These are phyloP conservation scores for Agaricales sp. DNA, from an alignment of 1,284 basidiomycete species.

Conservation along the genomic window DNA sequence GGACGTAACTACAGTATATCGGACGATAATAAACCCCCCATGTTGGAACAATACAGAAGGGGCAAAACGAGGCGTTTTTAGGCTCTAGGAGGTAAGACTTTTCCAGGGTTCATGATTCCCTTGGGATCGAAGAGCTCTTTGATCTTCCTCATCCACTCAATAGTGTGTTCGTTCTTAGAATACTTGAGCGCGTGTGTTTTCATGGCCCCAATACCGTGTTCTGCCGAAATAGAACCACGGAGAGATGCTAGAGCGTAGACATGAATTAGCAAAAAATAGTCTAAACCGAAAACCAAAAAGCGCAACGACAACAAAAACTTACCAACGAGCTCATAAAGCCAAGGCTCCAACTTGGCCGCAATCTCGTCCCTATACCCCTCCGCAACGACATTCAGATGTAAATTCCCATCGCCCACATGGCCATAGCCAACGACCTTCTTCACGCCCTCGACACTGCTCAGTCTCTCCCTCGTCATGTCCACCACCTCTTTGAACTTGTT, in stretches of 20 bases:
- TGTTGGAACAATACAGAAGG: no score
- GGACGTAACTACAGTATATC: no score
- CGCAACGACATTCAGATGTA: slow-evolving; percentile 94
- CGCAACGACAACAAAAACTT: slow-evolving; percentile 19
- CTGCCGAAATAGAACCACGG: slow-evolving; percentile 90
- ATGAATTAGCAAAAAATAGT: slow-evolving; percentile 2
- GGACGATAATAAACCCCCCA: no score
- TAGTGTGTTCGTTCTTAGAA: slow-evolving; percentile 73
- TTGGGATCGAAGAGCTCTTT: slow-evolving; percentile 89
- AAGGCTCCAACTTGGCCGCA: slow-evolving; percentile 86
- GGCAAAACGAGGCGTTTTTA: no score
- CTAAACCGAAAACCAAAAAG: slow-evolving; percentile 3
- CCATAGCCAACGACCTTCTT: slow-evolving; percentile 86
- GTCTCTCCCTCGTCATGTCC: slow-evolving; percentile 67
- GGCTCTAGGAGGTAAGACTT: slow-evolving; percentile 47
- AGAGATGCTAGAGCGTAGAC: slow-evolving; percentile 42
- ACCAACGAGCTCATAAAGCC: slow-evolving; percentile 90
- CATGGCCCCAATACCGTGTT: slow-evolving; percentile 94
- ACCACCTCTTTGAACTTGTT: slow-evolving; percentile 86
- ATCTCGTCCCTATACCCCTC: slow-evolving; percentile 76
- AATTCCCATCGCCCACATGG: slow-evolving; percentile 94
- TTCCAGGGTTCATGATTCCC: slow-evolving; percentile 87
- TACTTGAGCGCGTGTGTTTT: slow-evolving; percentile 90
- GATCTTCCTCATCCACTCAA: slow-evolving; percentile 85
- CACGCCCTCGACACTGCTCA: slow-evolving; percentile 61